Base-by-base conservation (phyloP, 495 filamentous ascomycete genomes). In the Endocarpon pusillum region DNA sequence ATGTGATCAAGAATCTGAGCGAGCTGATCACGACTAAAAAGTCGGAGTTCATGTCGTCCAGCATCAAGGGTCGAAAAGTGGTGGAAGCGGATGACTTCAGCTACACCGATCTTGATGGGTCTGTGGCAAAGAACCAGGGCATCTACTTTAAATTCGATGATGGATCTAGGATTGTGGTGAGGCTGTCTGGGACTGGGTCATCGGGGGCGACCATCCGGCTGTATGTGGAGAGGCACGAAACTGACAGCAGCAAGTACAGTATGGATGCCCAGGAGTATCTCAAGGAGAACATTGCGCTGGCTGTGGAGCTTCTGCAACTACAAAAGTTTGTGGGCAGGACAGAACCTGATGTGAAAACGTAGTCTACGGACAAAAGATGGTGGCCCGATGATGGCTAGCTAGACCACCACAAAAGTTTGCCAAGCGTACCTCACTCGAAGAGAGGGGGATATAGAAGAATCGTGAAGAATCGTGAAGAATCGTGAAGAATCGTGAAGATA, bases 91-190 rank as follows among this genome's bases (percentile, higher is more conserved):
- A 85, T 39, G 85, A 97, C 65, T 97, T 97, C 64, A 73, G 76
- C 9, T 97, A 97, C 67, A 94, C 80, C 2, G 89, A 97, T 55
- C 73, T 96, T 15, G 89, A 97, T 46, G 87, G 87, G 35, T 92
- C 82, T 38, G 83, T 96, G 17, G 73, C 81, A 52, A 80, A 86
- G 49, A 93, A 94, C 67, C 89, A 97, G 61, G 89, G 89, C 34
- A 73, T 96, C 39, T 97, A 80, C 47, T 78, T 81, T 56, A 82
- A 83, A 58, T 96, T 96, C 60, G 82, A 85, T 33, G 84, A 92
- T 36, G 89, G 89, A 39, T 87, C 80, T 59, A 75, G 89, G 35
- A 86, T 96, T 32, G 81, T 97, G 21, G 84, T 94, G 32, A 75
- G 89, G 39, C 57, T 97, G 45, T 94, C 86, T 1, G 89, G 89